Percentiles rank a stretch among this genome's conserved stretches.
These are phyloP conservation scores for Xerophyta viscosa DNA, from an alignment of 106 monocot genomes.

Conservation along the genomic window DNA sequence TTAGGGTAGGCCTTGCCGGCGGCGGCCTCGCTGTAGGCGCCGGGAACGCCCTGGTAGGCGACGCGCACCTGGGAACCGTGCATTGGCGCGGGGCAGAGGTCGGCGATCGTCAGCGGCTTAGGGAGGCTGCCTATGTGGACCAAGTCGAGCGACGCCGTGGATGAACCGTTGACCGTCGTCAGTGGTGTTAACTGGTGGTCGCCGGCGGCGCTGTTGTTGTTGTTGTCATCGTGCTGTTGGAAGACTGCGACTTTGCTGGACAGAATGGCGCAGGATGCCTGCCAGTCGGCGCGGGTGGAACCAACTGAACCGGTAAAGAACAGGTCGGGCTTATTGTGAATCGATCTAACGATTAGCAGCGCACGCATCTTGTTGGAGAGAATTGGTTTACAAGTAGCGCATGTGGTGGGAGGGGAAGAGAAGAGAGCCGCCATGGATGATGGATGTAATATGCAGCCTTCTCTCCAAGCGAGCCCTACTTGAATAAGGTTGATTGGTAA, in stretches of 20 bases:
- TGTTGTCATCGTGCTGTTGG: not conserved
- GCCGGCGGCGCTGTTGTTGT: not conserved
- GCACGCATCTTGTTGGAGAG: no score
- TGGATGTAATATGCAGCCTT: no score
- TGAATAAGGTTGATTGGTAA: no score
- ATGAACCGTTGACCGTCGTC: slow-evolving; percentile 13
- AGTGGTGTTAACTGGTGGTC: not conserved
- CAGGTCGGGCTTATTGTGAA: slow-evolving; percentile 1
- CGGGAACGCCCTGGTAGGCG: slow-evolving; percentile 26
- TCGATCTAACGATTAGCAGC: not conserved
- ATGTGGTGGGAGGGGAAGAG: no score
- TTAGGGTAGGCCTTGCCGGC: slow-evolving; percentile 42
- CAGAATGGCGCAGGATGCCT: slow-evolving; percentile 47
- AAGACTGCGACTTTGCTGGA: slow-evolving; percentile 34
- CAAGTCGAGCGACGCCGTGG: slow-evolving; percentile 1
- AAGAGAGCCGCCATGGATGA: not conserved
- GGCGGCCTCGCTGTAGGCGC: slow-evolving; percentile 45
- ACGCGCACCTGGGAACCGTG: slow-evolving; percentile 41
- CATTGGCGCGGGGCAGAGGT: slow-evolving; percentile 43
- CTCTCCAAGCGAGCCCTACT: no score
- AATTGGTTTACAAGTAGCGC: not conserved
- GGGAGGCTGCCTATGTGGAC: slow-evolving; percentile 26
- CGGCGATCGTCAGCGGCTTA: slow-evolving; percentile 29
- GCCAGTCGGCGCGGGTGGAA: slow-evolving; percentile 44
- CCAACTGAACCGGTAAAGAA: slow-evolving; percentile 16